A percentile compares a stretch with the other conserved stretches of the same genome.
Conservation (phyloP, 1,284 basidiomycete species). For the Pseudozyma tsukubaensis region DNA sequence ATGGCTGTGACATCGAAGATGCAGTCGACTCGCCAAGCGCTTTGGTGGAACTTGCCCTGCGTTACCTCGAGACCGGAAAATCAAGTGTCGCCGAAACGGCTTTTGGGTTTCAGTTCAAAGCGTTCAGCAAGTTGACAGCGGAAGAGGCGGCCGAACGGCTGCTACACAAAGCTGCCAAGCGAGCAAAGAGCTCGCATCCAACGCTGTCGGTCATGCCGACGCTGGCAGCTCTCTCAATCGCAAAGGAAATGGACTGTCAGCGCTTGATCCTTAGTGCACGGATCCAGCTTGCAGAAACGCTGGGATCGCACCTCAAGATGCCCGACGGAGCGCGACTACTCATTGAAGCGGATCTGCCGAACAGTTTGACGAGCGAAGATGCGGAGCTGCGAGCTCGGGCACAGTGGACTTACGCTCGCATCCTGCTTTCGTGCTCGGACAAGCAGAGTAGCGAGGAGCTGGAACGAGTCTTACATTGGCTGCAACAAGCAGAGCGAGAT, state of each 20-base stretch:
- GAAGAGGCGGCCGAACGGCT: conserved; percentile 31
- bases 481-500: conserved; percentile 33
- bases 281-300: conserved; percentile 35
- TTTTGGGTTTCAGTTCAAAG: conserved; percentile 21
- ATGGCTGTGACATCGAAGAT: conserved; percentile 31
- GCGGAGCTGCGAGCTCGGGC: conserved; percentile 30
- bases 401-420: conserved; percentile 41
- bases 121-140: conserved; percentile 22
- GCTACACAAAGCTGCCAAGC: conserved; percentile 23
- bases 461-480: conserved; percentile 21
- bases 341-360: conserved; percentile 30
- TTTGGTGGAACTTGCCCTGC: conserved; percentile 34
- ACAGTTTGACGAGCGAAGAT: conserved; percentile 30
- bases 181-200: conserved; percentile 23
- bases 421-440: conserved; percentile 34
- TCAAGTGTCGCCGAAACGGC: conserved; percentile 13
- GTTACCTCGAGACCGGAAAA: conserved; percentile 29
- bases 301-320: conserved; percentile 38
- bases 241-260: conserved; percentile 37
- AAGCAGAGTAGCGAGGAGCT: conserved; percentile 19
- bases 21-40: conserved; percentile 34
- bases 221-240: conserved; percentile 33
- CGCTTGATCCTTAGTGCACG: conserved; percentile 24
- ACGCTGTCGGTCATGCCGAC: conserved; percentile 31
- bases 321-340: conserved; percentile 29